These are phyloP conservation scores for Mesostigma viride DNA, from an alignment of 139 green algal genomes.

Conservation along the genomic window DNA sequence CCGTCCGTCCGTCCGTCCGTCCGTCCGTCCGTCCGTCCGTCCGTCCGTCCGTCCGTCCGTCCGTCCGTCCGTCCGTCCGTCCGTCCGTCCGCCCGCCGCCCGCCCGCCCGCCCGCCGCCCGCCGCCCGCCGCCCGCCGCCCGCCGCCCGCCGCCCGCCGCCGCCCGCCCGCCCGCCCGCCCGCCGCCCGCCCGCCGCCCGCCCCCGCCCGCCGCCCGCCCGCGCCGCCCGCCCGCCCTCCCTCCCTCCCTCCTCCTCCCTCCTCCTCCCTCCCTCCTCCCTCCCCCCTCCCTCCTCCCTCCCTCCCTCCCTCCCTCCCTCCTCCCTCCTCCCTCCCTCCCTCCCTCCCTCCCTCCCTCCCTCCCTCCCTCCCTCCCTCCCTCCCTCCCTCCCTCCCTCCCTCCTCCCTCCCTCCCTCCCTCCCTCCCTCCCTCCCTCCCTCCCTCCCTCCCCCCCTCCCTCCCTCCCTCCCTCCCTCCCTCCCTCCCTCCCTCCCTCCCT, in stretches of 20 bases:
- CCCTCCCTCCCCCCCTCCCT: neutral
- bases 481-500: neutral
- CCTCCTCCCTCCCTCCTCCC: neutral
- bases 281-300: neutral
- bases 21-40: neutral
- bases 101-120: too few species aligned
- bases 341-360: constrained; percentile 10
- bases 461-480: neutral
- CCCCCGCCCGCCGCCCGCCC: too few species aligned
- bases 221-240: too few species aligned
- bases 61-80: neutral
- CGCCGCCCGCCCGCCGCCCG: too few species aligned
- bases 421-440: constrained; percentile 7
- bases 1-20: neutral
- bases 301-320: neutral
- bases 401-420: neutral
- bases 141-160: too few species aligned
- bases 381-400: constrained; percentile 13
- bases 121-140: too few species aligned
- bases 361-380: constrained; percentile 3
- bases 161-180: too few species aligned
- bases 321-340: constrained; percentile 5
- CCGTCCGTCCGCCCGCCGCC: too few species aligned
- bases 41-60: neutral
- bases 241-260: too few species aligned